Conservation (phyloP, 306 rosid genomes). For the Cotoneaster glaucophyllus region DNA sequence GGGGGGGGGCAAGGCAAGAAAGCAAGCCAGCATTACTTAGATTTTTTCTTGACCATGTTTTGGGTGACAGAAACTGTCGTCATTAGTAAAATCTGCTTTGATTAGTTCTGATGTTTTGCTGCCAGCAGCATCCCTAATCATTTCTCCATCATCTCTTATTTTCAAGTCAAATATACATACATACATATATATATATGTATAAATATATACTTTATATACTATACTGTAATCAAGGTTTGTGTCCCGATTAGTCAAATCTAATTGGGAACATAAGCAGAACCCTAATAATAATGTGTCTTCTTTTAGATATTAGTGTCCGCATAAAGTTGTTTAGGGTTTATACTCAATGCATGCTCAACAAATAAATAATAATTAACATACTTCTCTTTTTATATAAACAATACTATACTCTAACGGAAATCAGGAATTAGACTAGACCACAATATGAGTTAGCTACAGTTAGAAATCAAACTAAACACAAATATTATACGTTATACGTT, state of each 20-base stretch:
- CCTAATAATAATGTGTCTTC: slow-evolving; percentile 1
- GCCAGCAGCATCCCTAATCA: slow-evolving; percentile 45
- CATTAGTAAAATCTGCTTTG: slow-evolving; percentile 25
- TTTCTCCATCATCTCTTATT: slow-evolving; percentile 42
- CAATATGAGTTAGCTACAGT: no score
- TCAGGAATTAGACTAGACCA: no score
- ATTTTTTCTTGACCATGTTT: slow-evolving; percentile 66
- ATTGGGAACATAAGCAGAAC: not conserved
- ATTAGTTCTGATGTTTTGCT: slow-evolving; percentile 23
- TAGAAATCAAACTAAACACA: no score
- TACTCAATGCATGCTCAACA: no score
- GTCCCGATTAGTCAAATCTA: slow-evolving; percentile 20
- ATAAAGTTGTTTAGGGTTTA: not conserved
- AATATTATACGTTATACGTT: no score
- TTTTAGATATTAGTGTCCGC: not conserved
- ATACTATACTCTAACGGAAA: no score
- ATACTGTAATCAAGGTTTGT: slow-evolving; percentile 5
- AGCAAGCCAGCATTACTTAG: slow-evolving; percentile 59
- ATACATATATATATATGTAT: no score
- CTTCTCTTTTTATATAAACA: no score
- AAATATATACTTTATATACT: no score
- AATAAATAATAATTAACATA: no score
- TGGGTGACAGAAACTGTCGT: slow-evolving; percentile 56
- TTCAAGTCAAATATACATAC: slow-evolving; percentile 38
- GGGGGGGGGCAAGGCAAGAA: slow-evolving; percentile 54